Conservation (phyloP, 2,329 filamentous ascomycete genomes). For the Cadophora gregata region DNA sequence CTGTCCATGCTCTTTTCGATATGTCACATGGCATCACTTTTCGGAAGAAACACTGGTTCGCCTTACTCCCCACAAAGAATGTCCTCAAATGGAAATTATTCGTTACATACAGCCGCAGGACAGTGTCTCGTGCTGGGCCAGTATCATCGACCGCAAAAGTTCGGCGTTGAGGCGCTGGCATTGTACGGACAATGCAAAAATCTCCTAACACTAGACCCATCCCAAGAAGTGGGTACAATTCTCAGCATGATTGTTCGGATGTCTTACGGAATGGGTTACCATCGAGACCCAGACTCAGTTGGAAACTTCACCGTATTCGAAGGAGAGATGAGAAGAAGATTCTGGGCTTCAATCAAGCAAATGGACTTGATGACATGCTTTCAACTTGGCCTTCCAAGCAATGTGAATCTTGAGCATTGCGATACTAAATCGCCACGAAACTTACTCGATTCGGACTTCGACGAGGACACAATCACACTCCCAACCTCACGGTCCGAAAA, state of each 20-base stretch:
- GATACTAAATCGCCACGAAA: slow-evolving; percentile 40
- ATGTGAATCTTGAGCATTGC: slow-evolving; percentile 35
- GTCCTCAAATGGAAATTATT: neutral
- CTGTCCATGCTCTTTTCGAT: slow-evolving; percentile 39
- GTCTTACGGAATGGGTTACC: slow-evolving; percentile 42
- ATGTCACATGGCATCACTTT: slow-evolving; percentile 27
- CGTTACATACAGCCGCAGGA: slow-evolving; percentile 31
- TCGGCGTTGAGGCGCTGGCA: slow-evolving; percentile 35
- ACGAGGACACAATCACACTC: slow-evolving; percentile 35
- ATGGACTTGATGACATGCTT: slow-evolving; percentile 42
- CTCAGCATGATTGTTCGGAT: slow-evolving; percentile 38
- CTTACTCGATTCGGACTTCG: slow-evolving; percentile 41
- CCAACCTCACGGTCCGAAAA: slow-evolving; percentile 36
- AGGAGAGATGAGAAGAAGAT: slow-evolving; percentile 41
- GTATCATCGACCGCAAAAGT: slow-evolving; percentile 37
- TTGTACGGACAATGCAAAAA: slow-evolving; percentile 39
- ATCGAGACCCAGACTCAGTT: slow-evolving; percentile 35
- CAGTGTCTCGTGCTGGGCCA: slow-evolving; percentile 39
- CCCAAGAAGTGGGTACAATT: slow-evolving; percentile 38
- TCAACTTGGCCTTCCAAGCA: slow-evolving; percentile 42
- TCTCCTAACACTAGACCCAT: slow-evolving; percentile 38
- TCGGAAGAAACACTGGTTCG: slow-evolving; percentile 13
- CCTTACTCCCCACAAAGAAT: neutral
- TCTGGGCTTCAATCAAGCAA: slow-evolving; percentile 40
- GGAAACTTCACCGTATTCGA: slow-evolving; percentile 39